phyloP scores from a whole-genome alignment of 495 filamentous ascomycete genomes.

The Lophiostoma macrostomum region DNA sequence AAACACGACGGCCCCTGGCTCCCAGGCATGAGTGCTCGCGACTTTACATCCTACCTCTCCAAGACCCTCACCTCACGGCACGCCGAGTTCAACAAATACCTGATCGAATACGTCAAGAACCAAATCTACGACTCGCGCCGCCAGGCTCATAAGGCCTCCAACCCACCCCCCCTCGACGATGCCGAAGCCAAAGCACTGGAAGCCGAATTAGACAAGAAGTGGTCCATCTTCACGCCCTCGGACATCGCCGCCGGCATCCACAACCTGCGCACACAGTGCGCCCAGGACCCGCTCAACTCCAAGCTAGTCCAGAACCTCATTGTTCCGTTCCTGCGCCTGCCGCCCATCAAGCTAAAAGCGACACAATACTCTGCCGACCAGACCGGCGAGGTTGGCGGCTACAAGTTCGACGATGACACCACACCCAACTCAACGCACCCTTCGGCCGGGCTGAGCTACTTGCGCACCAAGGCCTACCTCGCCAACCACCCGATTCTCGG shows the following conservation, averaged over 20 bases:
- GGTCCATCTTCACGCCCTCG: slow-evolving; percentile 13
- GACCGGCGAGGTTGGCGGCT: slow-evolving; percentile 19
- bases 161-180: slow-evolving; percentile 11
- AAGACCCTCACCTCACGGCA: slow-evolving; percentile 53
- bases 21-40: slow-evolving; percentile 65
- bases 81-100: slow-evolving; percentile 47
- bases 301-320: slow-evolving; percentile 47
- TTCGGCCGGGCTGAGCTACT: slow-evolving; percentile 83
- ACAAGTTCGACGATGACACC: slow-evolving; percentile 8
- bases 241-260: slow-evolving; percentile 25
- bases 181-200: slow-evolving; percentile 19
- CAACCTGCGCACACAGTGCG: slow-evolving; percentile 19
- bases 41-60: slow-evolving; percentile 66
- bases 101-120: slow-evolving; percentile 48
- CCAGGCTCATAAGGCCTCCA: background rate
- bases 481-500: slow-evolving; percentile 82
- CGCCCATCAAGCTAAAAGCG: slow-evolving; percentile 21
- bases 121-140: slow-evolving; percentile 19
- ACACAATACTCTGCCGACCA: background rate
- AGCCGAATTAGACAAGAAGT: slow-evolving; percentile 2
- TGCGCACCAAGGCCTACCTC: slow-evolving; percentile 64
- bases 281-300: slow-evolving; percentile 32
- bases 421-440: slow-evolving; percentile 73
- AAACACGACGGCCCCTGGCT: slow-evolving; percentile 81
- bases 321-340: slow-evolving; percentile 55